Evolutionary conservation across 2,329 filamentous ascomycete species (phyloP), one percentile per base, ranked within the genome.

Genomic region (Sporothrix pallida): DNA sequence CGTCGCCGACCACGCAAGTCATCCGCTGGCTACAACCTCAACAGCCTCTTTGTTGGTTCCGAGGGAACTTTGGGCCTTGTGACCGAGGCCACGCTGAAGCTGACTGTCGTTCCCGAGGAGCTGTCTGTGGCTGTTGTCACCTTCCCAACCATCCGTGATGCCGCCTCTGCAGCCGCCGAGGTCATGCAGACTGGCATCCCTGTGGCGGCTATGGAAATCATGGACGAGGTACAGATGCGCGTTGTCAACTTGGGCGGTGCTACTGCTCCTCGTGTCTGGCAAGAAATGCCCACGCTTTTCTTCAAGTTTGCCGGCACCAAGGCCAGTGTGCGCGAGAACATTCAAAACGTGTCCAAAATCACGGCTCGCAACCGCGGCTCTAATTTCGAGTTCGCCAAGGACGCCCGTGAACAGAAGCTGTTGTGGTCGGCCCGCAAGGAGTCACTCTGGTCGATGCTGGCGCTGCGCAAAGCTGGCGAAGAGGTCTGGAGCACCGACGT

Each of bases 201-300:
- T 0, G 87, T 95, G 7, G 92, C 91, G 0, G 91, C 91, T 3
- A 91, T 95, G 88, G 93, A 96, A 82, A 90, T 96, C 77, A 94
- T 96, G 92, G 93, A 96, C 79, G 93, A 96, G 74, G 91, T 95
- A 3, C 92, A 95, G 81, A 96, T 96, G 93, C 87, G 86, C 76
- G 92, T 95, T 0, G 90, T 96, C 79, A 96, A 96, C 82, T 85
- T 90, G 71, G 88, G 91, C 12, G 91, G 92, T 0, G 89, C 89
- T 3, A 94, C 92, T 0, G 87, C 88, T 8, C 90, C 90, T 17
- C 83, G 87, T 6, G 87, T 88, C 60, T 95, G 93, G 93, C 87
- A 91, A 77, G 93, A 95, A 81, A 82, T 87, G 72, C 92, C 93
- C 0, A 95, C 93, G 0, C 86, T 95, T 13, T 95, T 95, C 81